Evolutionary conservation across 495 filamentous ascomycete species (phyloP).

Genomic region (Jackrogersella multiformis): DNA sequence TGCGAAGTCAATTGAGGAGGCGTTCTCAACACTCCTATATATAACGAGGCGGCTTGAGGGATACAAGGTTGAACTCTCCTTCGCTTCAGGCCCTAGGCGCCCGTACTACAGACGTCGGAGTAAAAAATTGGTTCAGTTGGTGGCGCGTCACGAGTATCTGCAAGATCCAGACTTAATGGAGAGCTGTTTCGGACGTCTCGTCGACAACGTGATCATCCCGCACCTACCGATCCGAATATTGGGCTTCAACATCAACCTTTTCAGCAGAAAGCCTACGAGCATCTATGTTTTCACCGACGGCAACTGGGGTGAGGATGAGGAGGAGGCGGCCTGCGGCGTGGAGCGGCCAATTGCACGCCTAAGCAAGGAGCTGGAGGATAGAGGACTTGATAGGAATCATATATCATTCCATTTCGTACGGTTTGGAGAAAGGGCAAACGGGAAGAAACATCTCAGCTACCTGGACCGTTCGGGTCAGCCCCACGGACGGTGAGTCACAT

Average conservation of each 20-base stretch:
- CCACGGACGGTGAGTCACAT: conserved; percentile 1
- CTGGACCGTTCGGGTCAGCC: conserved; percentile 42
- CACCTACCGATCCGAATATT: conserved; percentile 25
- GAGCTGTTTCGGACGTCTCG: conserved; percentile 18
- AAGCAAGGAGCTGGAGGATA: conserved; percentile 34
- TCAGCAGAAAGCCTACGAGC: conserved; percentile 38
- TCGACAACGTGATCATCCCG: conserved; percentile 30
- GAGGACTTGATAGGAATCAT: conserved; percentile 33
- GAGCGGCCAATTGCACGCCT: conserved; percentile 40
- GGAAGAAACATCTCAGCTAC: conserved; percentile 41
- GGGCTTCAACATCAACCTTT: conserved; percentile 29
- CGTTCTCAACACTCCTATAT: conserved; percentile 45
- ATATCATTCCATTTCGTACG: conserved; percentile 55
- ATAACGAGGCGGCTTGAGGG: conserved; percentile 46
- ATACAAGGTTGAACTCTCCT: conserved; percentile 50
- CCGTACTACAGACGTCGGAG: conserved; percentile 13
- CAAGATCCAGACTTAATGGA: conserved; percentile 28
- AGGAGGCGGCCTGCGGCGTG: conserved; percentile 27
- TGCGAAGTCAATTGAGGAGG: conserved; percentile 33
- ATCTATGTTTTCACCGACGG: conserved; percentile 56
- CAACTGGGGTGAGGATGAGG: conserved; percentile 42
- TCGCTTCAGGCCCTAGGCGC: conserved; percentile 39
- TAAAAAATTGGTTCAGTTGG: conserved; percentile 21
- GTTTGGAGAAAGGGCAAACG: conserved; percentile 49
- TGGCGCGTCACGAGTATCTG: conserved; percentile 20